A percentile compares a stretch with the other conserved stretches of the same genome.
phyloP scores from a whole-genome alignment of 768 basidiomycete species.

The Pleurotus pulmonarius region DNA sequence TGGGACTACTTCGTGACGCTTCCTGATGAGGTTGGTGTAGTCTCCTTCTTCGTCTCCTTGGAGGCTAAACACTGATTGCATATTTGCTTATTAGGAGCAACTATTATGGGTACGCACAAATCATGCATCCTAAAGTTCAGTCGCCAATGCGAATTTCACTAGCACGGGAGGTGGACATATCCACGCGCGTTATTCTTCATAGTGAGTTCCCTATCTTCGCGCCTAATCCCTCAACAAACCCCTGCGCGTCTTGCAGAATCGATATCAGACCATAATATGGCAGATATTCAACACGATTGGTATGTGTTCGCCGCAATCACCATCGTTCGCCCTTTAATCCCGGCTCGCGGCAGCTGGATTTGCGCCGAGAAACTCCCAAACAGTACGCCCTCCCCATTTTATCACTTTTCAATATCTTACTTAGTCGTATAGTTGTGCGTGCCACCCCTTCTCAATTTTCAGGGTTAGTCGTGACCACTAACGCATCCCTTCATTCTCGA shows the following conservation, averaged over 20 bases:
- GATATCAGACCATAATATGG: constrained; percentile 2
- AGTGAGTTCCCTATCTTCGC: not conserved
- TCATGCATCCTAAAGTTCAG: not conserved
- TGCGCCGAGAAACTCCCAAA: not conserved
- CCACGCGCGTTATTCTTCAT: constrained; percentile 4
- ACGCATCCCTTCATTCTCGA: not conserved
- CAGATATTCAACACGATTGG: not conserved
- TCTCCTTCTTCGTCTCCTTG: no score
- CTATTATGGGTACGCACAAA: not conserved
- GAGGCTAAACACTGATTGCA: no score
- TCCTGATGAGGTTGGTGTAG: not conserved
- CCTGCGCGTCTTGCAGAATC: not conserved
- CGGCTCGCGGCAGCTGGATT: not conserved
- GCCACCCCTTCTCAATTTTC: no score
- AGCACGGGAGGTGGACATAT: constrained; percentile 2
- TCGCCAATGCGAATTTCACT: not conserved
- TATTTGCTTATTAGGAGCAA: not conserved
- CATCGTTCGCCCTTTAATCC: not conserved
- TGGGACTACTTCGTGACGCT: constrained; percentile 3
- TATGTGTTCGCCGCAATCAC: not conserved
- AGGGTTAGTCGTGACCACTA: no score
- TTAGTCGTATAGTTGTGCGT: no score
- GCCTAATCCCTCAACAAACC: no score
- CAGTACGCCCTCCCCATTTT: not conserved
- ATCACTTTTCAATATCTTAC: no score